Evolutionary conservation across 192 early-diverging fungal species (phyloP), one percentile per base, ranked within the genome.

Genomic region (Chytriomyces sp.): DNA sequence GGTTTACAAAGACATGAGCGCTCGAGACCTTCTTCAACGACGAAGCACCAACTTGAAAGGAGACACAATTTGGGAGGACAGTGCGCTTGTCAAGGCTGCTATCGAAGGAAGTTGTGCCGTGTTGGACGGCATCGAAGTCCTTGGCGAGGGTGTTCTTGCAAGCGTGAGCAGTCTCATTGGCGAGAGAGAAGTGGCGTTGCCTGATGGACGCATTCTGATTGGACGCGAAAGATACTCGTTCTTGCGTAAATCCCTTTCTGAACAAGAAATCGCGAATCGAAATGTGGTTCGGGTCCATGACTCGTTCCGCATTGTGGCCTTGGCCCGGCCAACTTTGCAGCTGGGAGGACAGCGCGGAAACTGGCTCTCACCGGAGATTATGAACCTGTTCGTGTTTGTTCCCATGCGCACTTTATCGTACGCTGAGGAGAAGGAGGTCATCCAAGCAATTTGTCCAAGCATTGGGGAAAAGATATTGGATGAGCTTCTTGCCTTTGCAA

Each of bases 1-100:
- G 8, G 69, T 93, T 7, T 93, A 90, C 79, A 88, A 89, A 57
- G 93, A 94, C 75, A 93, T 94, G 91, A 92, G 91, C 5, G 89
- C 93, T 5, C 84, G 93, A 16, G 92, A 93, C 77, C 83, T 94
- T 5, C 77, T 94, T 28, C 93, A 94, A 74, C 87, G 92, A 45
- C 85, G 93, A 46, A 83, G 86, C 60, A 94, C 93, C 0, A 91
- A 89, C 0, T 77, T 85, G 45, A 77, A 89, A 7, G 93, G 93
- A 53, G 90, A 92, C 59, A 93, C 93, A 7, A 76, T 90, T 46
- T 94, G 93, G 92, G 65, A 93, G 77, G 89, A 88, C 77, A 90
- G 91, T 9, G 84, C 84, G 0, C 80, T 93, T 16, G 90, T 94
- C 35, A 85, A 91, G 61, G 93, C 93, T 6, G 91, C 92, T 10